Percentiles rank a stretch among this genome's conserved stretches.
These are phyloP conservation scores for Triticum turgidum DNA, from an alignment of 176 grass and related monocot species.

Conservation along the genomic window DNA sequence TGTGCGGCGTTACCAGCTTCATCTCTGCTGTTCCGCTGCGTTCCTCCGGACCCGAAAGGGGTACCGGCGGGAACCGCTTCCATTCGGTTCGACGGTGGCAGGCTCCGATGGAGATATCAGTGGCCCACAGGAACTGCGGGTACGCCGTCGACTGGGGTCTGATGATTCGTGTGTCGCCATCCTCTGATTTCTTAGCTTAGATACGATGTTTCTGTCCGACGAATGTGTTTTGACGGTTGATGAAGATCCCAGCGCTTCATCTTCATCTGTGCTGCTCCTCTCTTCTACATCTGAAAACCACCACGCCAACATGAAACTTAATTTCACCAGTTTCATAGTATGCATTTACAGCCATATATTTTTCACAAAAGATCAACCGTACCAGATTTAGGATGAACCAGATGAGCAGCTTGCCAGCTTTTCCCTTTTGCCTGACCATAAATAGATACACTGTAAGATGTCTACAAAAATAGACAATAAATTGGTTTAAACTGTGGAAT, in stretches of 20 bases:
- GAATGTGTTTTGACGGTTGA: background rate
- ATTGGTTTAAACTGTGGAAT: background rate
- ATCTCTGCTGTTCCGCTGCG: background rate
- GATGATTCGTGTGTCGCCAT: background rate
- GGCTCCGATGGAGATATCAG: background rate
- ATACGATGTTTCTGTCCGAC: too few relatives aligned
- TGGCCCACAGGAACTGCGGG: background rate
- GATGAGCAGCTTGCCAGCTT: slow-evolving; percentile 16
- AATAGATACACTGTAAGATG: slow-evolving; percentile 13
- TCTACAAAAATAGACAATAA: background rate
- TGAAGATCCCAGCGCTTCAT: slow-evolving; percentile 13
- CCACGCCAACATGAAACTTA: background rate
- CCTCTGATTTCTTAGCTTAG: background rate
- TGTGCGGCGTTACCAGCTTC: background rate
- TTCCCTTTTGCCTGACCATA: slow-evolving; percentile 39
- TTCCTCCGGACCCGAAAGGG: background rate
- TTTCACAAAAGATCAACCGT: slow-evolving; percentile 14
- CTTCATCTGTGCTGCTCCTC: background rate
- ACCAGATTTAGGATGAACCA: slow-evolving; percentile 37
- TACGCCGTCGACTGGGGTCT: background rate
- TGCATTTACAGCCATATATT: background rate
- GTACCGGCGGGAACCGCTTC: background rate
- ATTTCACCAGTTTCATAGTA: background rate
- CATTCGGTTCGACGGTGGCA: background rate
- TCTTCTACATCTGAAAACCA: slow-evolving; percentile 22